These are phyloP conservation scores for Backusella mclennaniae DNA, from an alignment of 192 early-diverging fungal genomes.

Conservation along the genomic window DNA sequence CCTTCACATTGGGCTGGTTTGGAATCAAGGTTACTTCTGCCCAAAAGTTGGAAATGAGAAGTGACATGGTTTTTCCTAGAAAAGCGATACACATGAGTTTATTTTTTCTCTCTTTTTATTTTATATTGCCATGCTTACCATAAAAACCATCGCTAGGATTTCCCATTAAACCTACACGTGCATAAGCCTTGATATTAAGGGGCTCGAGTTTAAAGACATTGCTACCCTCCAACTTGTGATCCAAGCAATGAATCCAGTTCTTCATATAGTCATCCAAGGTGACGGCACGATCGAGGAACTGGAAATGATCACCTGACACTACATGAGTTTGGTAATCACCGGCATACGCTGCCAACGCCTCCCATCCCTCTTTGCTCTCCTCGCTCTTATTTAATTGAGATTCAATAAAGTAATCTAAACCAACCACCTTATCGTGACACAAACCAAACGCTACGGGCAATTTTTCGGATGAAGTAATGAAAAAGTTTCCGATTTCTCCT, in stretches of 20 bases:
- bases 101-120: background rate
- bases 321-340: background rate
- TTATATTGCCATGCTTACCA: slow-evolving; percentile 25
- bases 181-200: slow-evolving; percentile 41
- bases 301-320: background rate
- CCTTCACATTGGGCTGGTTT: slow-evolving; percentile 31
- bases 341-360: background rate
- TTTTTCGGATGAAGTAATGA: background rate
- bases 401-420: background rate
- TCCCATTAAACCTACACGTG: slow-evolving; percentile 62
- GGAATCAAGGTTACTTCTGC: slow-evolving; percentile 51
- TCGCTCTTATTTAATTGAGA: background rate
- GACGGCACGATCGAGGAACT: background rate
- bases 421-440: background rate
- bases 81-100: background rate
- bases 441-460: slow-evolving; percentile 3
- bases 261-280: background rate
- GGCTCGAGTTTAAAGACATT: slow-evolving; percentile 4
- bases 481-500: background rate
- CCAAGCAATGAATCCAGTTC: slow-evolving; percentile 6
- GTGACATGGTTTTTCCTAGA: slow-evolving; percentile 53
- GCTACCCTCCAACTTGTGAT: background rate
- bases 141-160: slow-evolving; percentile 68
- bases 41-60: slow-evolving; percentile 61
- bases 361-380: background rate